A percentile compares a stretch with the other conserved stretches of the same genome.
Evolutionary conservation across 2,329 filamentous ascomycete species (phyloP).

Genomic region (Penicillium brasilianum): DNA sequence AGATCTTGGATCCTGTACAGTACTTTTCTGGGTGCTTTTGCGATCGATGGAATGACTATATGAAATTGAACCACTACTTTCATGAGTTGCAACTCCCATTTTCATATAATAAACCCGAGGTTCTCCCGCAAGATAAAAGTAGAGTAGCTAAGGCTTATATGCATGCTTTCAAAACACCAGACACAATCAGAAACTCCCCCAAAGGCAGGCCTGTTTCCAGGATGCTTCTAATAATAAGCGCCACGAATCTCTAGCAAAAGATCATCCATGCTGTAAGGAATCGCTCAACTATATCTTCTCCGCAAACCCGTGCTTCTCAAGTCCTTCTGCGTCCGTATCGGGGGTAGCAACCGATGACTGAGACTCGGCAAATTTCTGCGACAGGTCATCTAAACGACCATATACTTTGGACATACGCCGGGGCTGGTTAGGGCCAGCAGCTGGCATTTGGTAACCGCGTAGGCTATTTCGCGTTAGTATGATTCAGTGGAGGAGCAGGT

Average conservation of each 20-base stretch:
- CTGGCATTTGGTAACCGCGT: constrained; percentile 82
- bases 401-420: constrained; percentile 73
- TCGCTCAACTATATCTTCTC: constrained; percentile 40
- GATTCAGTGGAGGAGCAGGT: background rate
- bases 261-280: background rate
- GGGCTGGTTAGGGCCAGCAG: constrained; percentile 64
- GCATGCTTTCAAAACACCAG: background rate
- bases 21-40: constrained; percentile 25
- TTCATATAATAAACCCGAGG: background rate
- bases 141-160: constrained; percentile 4
- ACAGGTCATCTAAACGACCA: constrained; percentile 60
- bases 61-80: constrained; percentile 14
- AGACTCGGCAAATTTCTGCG: constrained; percentile 54
- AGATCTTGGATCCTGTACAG: constrained; percentile 30
- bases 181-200: background rate
- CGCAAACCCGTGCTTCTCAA: constrained; percentile 64
- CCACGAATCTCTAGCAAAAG: background rate
- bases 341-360: constrained; percentile 57
- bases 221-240: background rate
- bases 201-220: background rate
- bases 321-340: constrained; percentile 56
- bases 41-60: constrained; percentile 22
- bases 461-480: constrained; percentile 50
- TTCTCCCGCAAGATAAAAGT: background rate
- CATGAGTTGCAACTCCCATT: background rate